A percentile compares a stretch with the other conserved stretches of the same genome.
Conservation (phyloP, 2,329 filamentous ascomycete genomes). For the Biscogniauxia sp. region DNA sequence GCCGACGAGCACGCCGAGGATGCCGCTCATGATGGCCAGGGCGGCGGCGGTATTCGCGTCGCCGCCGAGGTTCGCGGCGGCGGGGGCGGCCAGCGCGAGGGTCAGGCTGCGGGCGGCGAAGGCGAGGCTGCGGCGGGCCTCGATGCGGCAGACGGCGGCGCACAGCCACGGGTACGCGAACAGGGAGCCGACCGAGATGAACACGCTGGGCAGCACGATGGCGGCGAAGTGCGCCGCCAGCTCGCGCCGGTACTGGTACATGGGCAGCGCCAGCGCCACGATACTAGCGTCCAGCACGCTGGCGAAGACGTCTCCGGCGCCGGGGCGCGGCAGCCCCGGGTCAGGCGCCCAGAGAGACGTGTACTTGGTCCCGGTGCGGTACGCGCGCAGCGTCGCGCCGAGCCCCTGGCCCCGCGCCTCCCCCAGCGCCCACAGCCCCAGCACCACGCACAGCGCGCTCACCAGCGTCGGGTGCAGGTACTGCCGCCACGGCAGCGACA, state of each 20-base stretch:
- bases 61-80: slow-evolving; percentile 54
- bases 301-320: slow-evolving; percentile 56
- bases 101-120: slow-evolving; percentile 58
- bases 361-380: slow-evolving; percentile 54
- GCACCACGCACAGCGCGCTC: slow-evolving; percentile 51
- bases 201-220: slow-evolving; percentile 53
- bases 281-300: slow-evolving; percentile 57
- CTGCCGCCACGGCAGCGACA: slow-evolving; percentile 50
- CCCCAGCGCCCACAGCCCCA: slow-evolving; percentile 55
- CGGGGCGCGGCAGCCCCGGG: slow-evolving; percentile 45
- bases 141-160: slow-evolving; percentile 50
- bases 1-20: slow-evolving; percentile 57
- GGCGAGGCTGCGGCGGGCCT: slow-evolving; percentile 48
- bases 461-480: slow-evolving; percentile 59
- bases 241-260: slow-evolving; percentile 59
- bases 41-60: slow-evolving; percentile 56
- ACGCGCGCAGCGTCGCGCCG: slow-evolving; percentile 40
- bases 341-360: slow-evolving; percentile 51
- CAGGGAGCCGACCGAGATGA: slow-evolving; percentile 51
- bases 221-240: slow-evolving; percentile 51
- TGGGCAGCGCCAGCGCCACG: slow-evolving; percentile 57
- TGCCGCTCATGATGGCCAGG: slow-evolving; percentile 58
- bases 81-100: slow-evolving; percentile 57
- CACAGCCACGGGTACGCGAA: slow-evolving; percentile 58
- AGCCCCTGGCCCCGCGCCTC: too few species aligned